These are phyloP conservation scores for Ophiostoma piceae DNA, from an alignment of 2,329 filamentous ascomycete genomes.

Conservation along the genomic window DNA sequence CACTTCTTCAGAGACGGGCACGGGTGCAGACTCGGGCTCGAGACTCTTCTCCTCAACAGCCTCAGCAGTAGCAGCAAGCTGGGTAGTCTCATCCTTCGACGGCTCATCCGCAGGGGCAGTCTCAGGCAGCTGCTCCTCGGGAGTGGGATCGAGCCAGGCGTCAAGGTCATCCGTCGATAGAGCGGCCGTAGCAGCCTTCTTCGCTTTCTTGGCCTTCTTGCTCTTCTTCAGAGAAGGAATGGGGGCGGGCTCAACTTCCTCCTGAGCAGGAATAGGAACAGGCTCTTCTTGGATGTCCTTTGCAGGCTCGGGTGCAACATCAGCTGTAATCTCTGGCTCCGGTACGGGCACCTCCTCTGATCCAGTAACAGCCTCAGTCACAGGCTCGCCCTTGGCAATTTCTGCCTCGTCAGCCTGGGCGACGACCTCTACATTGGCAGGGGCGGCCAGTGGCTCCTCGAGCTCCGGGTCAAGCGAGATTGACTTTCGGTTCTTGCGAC, in stretches of 20 bases:
- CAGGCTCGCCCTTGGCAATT: not conserved
- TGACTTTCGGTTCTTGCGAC: not conserved
- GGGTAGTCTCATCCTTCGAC: not conserved
- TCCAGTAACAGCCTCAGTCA: not conserved
- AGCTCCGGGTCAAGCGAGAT: not conserved
- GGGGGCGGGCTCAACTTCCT: not conserved
- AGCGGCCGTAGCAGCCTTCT: not conserved
- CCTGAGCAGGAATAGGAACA: not conserved
- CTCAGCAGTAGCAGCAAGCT: not conserved
- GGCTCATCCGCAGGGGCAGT: not conserved
- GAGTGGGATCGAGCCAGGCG: not conserved
- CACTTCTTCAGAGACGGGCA: not conserved
- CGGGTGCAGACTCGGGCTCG: not conserved
- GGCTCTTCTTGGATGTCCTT: not conserved
- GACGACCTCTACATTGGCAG: not conserved
- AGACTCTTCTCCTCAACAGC: not conserved
- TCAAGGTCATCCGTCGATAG: not conserved
- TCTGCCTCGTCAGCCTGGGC: not conserved
- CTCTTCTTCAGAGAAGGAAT: constrained; percentile 4
- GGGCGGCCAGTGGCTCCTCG: not conserved
- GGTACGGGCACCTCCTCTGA: not conserved
- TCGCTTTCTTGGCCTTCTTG: constrained; percentile 10
- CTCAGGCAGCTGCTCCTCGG: not conserved
- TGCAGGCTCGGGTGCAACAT: not conserved
- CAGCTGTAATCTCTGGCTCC: not conserved